phyloP scores from a whole-genome alignment of 108 stramenopile genomes.

The Nannochloropsis oceanica region DNA sequence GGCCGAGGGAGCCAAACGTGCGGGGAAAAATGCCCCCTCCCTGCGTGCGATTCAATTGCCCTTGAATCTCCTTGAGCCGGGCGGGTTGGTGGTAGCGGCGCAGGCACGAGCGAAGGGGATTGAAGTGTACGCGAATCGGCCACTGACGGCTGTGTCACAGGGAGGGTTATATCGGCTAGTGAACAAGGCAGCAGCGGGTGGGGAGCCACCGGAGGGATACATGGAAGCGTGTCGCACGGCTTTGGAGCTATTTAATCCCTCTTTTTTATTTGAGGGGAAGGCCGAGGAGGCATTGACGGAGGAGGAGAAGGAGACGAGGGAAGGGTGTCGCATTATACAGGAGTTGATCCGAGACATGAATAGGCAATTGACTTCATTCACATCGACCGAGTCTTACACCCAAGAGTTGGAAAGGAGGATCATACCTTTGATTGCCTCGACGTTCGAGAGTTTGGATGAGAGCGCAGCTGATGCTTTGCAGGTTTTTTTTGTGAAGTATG shows the following conservation, averaged over 20 bases:
- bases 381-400: conserved; percentile 14
- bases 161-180: conserved; percentile 4
- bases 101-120: neutral
- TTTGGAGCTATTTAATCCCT: conserved; percentile 10
- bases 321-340: conserved; percentile 23
- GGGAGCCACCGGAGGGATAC: conserved; percentile 15
- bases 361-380: conserved; percentile 13
- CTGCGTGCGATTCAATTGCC: conserved; percentile 18
- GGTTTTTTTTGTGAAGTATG: conserved; percentile 19
- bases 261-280: neutral
- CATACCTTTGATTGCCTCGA: conserved; percentile 15
- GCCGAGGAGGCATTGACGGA: conserved; percentile 11
- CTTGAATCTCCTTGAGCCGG: conserved; percentile 9
- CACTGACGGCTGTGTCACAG: conserved; percentile 5
- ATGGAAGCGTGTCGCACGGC: conserved; percentile 26
- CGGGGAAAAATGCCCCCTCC: conserved; percentile 4
- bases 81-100: conserved; percentile 4
- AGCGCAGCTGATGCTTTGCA: conserved; percentile 10
- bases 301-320: conserved; percentile 8
- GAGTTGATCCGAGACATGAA: conserved; percentile 27
- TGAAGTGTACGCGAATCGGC: conserved; percentile 14
- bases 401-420: conserved; percentile 15
- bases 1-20: conserved; percentile 4
- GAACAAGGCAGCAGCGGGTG: conserved; percentile 9
- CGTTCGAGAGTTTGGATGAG: conserved; percentile 19